Conservation (phyloP, 2,329 filamentous ascomycete genomes). For the Blastomyces gilchristii region DNA sequence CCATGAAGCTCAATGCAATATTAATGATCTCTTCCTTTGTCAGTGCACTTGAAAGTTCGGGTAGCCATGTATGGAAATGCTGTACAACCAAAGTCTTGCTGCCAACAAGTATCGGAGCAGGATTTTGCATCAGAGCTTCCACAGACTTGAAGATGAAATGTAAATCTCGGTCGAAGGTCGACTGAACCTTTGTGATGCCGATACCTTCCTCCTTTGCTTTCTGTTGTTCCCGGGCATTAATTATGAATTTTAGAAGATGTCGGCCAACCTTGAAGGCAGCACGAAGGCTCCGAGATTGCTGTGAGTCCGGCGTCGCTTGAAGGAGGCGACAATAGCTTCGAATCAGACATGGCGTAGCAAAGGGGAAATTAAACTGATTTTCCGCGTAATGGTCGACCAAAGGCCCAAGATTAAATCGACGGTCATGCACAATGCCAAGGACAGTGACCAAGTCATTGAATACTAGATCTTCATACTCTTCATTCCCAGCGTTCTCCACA, state of each 20-base stretch:
- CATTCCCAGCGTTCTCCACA: conserved; percentile 80
- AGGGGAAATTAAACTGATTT: conserved; percentile 82
- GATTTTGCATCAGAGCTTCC: conserved; percentile 79
- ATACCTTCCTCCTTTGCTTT: conserved; percentile 80
- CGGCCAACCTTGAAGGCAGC: conserved; percentile 91
- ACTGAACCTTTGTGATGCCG: conserved; percentile 61
- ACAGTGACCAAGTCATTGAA: conserved; percentile 86
- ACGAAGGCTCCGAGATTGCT: conserved; percentile 72
- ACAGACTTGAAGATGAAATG: conserved; percentile 82
- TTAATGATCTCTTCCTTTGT: conserved; percentile 76
- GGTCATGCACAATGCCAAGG: conserved; percentile 85
- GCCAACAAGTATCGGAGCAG: conserved; percentile 74
- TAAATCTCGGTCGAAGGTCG: conserved; percentile 72
- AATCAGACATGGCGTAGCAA: conserved; percentile 78
- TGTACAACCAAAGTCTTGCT: conserved; percentile 93
- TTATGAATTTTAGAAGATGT: conserved; percentile 89
- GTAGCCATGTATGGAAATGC: conserved; percentile 95
- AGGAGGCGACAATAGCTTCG: conserved; percentile 77
- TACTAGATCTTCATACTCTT: conserved; percentile 84
- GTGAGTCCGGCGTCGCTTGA: conserved; percentile 69
- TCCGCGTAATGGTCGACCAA: conserved; percentile 88
- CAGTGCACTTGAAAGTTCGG: conserved; percentile 69
- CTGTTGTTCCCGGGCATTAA: conserved; percentile 76
- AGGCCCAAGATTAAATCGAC: conserved; percentile 82
- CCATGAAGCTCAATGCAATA: conserved; percentile 86